phyloP scores from a whole-genome alignment of 257 asterid genomes.

The Vinca minor region DNA sequence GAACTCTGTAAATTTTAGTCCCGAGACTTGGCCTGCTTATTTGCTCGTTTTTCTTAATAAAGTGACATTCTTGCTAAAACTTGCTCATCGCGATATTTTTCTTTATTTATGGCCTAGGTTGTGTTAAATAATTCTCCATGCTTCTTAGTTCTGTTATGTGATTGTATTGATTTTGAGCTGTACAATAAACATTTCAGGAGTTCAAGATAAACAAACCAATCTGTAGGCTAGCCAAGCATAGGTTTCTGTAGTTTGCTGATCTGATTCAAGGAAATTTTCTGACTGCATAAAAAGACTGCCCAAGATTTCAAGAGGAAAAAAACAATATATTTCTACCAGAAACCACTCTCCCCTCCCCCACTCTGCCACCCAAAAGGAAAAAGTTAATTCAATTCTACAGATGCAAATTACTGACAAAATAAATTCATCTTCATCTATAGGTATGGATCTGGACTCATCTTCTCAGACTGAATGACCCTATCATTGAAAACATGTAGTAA shows the following conservation, averaged over 20 bases:
- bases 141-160: background rate
- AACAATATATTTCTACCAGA: background rate
- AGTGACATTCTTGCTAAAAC: background rate
- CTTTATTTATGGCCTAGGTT: too few relatives aligned
- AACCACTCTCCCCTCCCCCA: background rate
- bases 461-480: constrained; percentile 34
- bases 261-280: background rate
- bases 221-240: background rate
- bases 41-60: background rate
- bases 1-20: background rate
- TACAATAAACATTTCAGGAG: background rate
- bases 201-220: background rate
- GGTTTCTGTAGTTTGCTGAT: background rate
- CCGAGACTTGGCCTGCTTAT: background rate
- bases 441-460: constrained; percentile 40
- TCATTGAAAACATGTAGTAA: constrained; percentile 50
- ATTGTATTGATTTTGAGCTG: background rate
- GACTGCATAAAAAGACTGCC: background rate
- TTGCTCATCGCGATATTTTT: too few relatives aligned
- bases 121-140: too few relatives aligned
- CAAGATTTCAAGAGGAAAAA: background rate
- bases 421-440: background rate
- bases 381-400: constrained; percentile 7
- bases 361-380: background rate
- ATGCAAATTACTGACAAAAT: constrained; percentile 1